Conservation (phyloP, 257 asterid genomes). For the Datura wrightii region DNA sequence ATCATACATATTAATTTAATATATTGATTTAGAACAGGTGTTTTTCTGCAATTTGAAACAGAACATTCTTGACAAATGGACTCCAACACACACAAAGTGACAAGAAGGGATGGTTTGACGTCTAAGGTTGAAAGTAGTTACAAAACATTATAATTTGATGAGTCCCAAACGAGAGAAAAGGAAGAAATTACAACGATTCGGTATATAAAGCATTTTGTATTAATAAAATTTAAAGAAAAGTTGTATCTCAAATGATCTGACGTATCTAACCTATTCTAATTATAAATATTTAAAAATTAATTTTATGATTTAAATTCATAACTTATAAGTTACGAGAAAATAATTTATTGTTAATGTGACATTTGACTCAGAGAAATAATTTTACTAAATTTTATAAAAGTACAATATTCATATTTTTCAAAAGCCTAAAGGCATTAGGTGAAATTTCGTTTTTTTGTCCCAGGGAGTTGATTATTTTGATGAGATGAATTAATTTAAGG, state of each 20-base stretch:
- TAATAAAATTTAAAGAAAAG: not conserved
- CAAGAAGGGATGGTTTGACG: conserved; percentile 14
- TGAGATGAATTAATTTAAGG: no score
- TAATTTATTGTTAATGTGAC: not conserved
- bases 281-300: not conserved
- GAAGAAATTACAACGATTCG: rapidly evolving
- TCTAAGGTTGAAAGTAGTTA: not conserved
- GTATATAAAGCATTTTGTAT: rapidly evolving
- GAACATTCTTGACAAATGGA: conserved; percentile 15
- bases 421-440: not conserved
- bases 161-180: not conserved
- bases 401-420: not conserved
- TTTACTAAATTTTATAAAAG: not conserved
- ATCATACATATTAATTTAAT: not conserved
- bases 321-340: not conserved
- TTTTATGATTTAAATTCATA: no score
- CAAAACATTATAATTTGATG: conserved; percentile 23
- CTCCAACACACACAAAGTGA: not conserved
- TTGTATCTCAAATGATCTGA: not conserved
- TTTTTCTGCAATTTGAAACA: not conserved
- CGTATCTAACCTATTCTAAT: not conserved
- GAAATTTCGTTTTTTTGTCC: not conserved
- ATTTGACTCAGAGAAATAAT: no score
- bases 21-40: not conserved
- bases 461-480: no score